Conservation (phyloP, 768 basidiomycete genomes). For the Tylopilus vinaceipallidus region DNA sequence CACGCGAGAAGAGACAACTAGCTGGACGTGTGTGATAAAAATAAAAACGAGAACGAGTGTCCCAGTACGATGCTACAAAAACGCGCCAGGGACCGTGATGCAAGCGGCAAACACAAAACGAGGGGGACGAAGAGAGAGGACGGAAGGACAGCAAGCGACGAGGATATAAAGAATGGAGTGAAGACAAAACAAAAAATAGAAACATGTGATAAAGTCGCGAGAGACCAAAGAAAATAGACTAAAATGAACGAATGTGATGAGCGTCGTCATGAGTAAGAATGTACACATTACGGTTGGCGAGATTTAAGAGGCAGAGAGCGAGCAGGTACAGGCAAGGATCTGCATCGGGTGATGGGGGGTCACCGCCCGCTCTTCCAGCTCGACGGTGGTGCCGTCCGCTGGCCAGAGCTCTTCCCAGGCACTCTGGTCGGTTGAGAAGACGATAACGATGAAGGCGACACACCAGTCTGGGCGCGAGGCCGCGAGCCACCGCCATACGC, state of each 20-base stretch:
- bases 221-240: conserved; percentile 11
- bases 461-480: conserved; percentile 36
- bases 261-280: background rate
- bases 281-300: background rate
- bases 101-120: background rate
- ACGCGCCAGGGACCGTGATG: background rate
- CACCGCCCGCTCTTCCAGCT: conserved; percentile 50
- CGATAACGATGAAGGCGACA: conserved; percentile 20
- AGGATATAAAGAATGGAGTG: conserved; percentile 16
- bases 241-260: conserved; percentile 10
- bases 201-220: conserved; percentile 3
- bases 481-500: conserved; percentile 23
- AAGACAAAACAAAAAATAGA: too few species aligned
- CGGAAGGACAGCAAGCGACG: conserved; percentile 1
- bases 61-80: conserved; percentile 17
- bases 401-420: conserved; percentile 19
- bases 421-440: conserved; percentile 5
- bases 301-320: background rate
- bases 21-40: too few species aligned
- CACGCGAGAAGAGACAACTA: too few species aligned
- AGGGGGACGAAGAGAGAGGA: background rate
- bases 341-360: background rate
- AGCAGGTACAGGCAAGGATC: background rate
- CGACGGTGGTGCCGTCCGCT: conserved; percentile 51
- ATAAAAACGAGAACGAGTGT: conserved; percentile 7